A percentile compares a stretch with the other conserved stretches of the same genome.
Conservation (phyloP, 257 asterid species). For the Anisodus tanguticus region DNA sequence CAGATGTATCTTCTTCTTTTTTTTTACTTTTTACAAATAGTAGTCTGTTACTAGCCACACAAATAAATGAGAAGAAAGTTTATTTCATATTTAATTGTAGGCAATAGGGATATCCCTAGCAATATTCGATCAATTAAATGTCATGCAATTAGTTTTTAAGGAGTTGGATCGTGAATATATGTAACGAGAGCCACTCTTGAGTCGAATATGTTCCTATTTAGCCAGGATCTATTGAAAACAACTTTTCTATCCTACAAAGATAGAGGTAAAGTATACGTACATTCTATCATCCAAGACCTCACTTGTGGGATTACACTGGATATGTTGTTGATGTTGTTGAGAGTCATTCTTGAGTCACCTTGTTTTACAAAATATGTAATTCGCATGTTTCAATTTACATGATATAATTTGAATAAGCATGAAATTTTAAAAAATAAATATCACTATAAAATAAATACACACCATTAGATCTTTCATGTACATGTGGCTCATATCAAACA, state of each 20-base stretch:
- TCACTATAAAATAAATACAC: too few relatives aligned
- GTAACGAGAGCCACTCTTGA: not conserved
- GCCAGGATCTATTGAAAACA: too few relatives aligned
- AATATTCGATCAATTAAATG: not conserved
- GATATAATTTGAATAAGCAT: too few relatives aligned
- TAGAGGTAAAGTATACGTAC: not conserved
- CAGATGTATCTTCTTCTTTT: not conserved
- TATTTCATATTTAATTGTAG: not conserved
- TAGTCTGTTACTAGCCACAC: not conserved
- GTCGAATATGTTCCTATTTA: not conserved
- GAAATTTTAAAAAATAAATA: slow-evolving; percentile 1
- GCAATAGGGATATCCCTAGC: not conserved
- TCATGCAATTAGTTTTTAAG: not conserved
- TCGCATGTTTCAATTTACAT: too few relatives aligned
- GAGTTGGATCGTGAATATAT: not conserved
- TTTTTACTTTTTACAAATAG: not conserved
- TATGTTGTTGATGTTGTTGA: too few relatives aligned
- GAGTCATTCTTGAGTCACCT: too few relatives aligned
- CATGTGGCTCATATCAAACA: too few relatives aligned
- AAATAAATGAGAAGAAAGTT: not conserved
- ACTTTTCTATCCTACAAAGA: too few relatives aligned
- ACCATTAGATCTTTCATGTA: too few relatives aligned
- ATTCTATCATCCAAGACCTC: too few relatives aligned
- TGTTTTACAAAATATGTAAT: too few relatives aligned
- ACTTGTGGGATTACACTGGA: too few relatives aligned